A percentile compares a stretch with the other conserved stretches of the same genome.
Evolutionary conservation across 148 eudicot genomes (phyloP).

Genomic region (Tetragonia tetragonoides): DNA sequence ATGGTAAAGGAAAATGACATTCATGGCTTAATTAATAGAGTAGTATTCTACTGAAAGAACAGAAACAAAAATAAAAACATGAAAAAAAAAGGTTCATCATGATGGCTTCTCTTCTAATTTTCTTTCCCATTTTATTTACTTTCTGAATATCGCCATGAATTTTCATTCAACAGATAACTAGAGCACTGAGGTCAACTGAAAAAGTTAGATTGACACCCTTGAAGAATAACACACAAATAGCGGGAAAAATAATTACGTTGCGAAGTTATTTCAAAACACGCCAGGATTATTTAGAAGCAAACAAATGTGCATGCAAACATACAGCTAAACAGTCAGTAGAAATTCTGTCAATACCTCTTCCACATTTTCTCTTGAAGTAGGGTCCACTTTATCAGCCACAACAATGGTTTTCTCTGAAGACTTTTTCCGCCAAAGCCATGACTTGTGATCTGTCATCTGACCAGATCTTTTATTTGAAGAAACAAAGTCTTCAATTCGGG

Average conservation of each 20-base stretch:
- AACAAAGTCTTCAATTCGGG: neutral
- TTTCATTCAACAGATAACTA: neutral
- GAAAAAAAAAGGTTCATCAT: neutral
- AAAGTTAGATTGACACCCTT: neutral
- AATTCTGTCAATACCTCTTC: conserved; percentile 46
- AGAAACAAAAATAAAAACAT: neutral
- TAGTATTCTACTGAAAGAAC: neutral
- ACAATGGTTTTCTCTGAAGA: conserved; percentile 49
- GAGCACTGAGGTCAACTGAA: neutral
- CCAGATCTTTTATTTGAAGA: neutral
- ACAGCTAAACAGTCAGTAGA: neutral
- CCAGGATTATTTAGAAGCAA: neutral
- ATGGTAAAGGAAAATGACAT: neutral
- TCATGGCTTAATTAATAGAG: neutral
- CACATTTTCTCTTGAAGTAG: conserved; percentile 35
- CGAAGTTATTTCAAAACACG: neutral
- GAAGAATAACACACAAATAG: neutral
- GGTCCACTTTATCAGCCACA: conserved; percentile 43
- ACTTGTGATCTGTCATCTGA: conserved; percentile 56
- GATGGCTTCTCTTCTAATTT: neutral
- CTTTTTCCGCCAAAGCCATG: conserved; percentile 86
- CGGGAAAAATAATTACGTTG: neutral
- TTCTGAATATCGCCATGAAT: neutral
- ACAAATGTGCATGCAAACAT: neutral
- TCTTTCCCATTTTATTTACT: neutral